Evolutionary conservation across 495 filamentous ascomycete genomes (phyloP), one percentile per base, ranked within the genome.

Genomic region (Neurospora sp.): DNA sequence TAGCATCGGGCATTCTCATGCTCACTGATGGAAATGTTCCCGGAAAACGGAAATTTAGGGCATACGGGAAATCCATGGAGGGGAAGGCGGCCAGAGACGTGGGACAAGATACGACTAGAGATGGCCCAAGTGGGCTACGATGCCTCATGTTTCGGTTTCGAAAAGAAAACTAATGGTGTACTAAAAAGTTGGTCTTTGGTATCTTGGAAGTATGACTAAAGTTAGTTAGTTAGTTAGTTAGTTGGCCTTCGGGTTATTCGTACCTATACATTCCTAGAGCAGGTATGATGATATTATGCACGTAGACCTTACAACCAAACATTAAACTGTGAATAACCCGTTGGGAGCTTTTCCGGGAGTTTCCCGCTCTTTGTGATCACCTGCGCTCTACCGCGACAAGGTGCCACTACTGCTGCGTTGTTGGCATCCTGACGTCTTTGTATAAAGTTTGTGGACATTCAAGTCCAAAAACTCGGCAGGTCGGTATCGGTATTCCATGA

Each of bases 1-100:
- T 27, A 82, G 82, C 12, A 74, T 82, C 20, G 79, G 79, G 16
- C 81, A 85, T 75, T 40, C 14, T 39, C 76, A 79, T 71, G 68
- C 72, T 42, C 71, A 72, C 35, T 74, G 37, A 76, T 10, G 8
- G 45, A n/a, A 39, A 37, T 35, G 6, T 14, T 16, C 8, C 27
- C 27, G 27, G 27, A 1, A 8, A 18, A 18, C 14, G 53, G 22
- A 18, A 8, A 18, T 35, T 20, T 14, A 59, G 3, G 4, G 5
- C 10, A 7, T 27, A 59, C 20, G 47, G 20, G 10, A 59, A 59
- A 14, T 27, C 4, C 10, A 59, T 14, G 20, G 9, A 14, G 10
- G 47, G 47, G 12, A 35, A 35, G 22, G 10, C 27, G 22, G 22
- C 14, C 53, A 65, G 27, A 18, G 53, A 14, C 31, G 27, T 7